Evolutionary conservation across 805 yeast genomes (phyloP), one percentile per base, ranked within the genome.

Genomic region (Metschnikowia shivogae): DNA sequence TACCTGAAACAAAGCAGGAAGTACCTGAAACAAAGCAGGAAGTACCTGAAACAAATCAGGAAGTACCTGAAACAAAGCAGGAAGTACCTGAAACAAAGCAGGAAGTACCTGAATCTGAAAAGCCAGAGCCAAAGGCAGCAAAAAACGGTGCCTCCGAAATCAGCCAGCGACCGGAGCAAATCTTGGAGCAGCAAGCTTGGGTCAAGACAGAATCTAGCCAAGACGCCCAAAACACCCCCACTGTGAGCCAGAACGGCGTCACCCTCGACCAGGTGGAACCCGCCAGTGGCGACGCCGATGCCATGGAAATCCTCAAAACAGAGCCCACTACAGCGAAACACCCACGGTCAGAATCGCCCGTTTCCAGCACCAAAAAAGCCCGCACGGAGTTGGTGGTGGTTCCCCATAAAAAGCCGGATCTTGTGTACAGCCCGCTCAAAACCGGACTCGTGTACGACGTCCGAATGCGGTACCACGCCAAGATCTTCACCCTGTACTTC

Each of bases 401-500:
- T 1, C 86, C 89, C 4, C 69, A 70, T 7, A 74, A 77, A 10
- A 72, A 73, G 29, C 92, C 95, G 2, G 81, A 82, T 48, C 69
- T 87, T n/a, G 73, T 74, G 43, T 86, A 86, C 60, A 74, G 78
- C 20, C 87, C 86, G 2, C 67, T 86, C 57, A 92, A 89, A 62
- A 92, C 99, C 0, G 99, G 99, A 0, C 69, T 93, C 6, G 92
- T 95, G 47, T 93, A 93, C 65, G 99, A 93, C 63, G 97, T 89
- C 17, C 76, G 98, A 51, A 93, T 93, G 98, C 76, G 99, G 50
- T 93, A 92, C 64, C 99, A 93, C 63, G 96, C 97, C 33, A 88
- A 89, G 61, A 84, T 93, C 43, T 90, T 86, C 67, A 88, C 96
- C 3, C 85, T 93, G 1, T 88, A 92, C 55, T 86, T 80, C 57